phyloP scores from a whole-genome alignment of 2,329 filamentous ascomycete species.

The Pseudogymnoascus sp. region DNA sequence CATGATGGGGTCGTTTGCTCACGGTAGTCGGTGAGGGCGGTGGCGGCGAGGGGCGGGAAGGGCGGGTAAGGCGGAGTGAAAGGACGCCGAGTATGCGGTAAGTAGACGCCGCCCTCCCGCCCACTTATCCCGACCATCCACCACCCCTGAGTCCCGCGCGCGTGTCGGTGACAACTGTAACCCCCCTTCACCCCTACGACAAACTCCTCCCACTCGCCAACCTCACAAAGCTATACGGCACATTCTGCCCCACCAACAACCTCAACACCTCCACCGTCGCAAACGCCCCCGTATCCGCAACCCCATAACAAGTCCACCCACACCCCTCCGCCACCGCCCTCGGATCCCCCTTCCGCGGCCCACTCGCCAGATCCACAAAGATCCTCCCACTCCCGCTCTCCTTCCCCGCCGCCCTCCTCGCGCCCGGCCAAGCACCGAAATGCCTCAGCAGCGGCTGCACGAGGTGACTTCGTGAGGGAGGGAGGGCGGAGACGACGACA shows the following conservation, averaged over 20 bases:
- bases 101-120: neutral
- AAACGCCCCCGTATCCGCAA: slow-evolving; percentile 73
- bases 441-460: slow-evolving; percentile 71
- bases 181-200: slow-evolving; percentile 25
- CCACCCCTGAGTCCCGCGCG: neutral
- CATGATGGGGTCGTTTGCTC: neutral
- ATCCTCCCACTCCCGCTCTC: slow-evolving; percentile 48
- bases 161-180: neutral
- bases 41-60: neutral
- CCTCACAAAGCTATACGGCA: slow-evolving; percentile 79
- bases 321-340: slow-evolving; percentile 61
- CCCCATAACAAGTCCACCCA: slow-evolving; percentile 72
- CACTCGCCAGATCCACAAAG: slow-evolving; percentile 67
- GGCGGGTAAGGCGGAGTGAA: neutral
- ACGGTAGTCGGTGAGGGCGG: neutral
- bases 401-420: slow-evolving; percentile 31
- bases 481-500: slow-evolving; percentile 70
- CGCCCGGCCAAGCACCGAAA: slow-evolving; percentile 43
- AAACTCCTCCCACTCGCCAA: slow-evolving; percentile 55
- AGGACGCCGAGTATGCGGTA: neutral
- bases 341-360: slow-evolving; percentile 58
- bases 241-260: slow-evolving; percentile 75
- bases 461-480: slow-evolving; percentile 68
- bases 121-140: neutral
- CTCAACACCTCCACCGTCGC: slow-evolving; percentile 76